phyloP scores from a whole-genome alignment of 805 yeast species.

The Myxozyma nipponensis region DNA sequence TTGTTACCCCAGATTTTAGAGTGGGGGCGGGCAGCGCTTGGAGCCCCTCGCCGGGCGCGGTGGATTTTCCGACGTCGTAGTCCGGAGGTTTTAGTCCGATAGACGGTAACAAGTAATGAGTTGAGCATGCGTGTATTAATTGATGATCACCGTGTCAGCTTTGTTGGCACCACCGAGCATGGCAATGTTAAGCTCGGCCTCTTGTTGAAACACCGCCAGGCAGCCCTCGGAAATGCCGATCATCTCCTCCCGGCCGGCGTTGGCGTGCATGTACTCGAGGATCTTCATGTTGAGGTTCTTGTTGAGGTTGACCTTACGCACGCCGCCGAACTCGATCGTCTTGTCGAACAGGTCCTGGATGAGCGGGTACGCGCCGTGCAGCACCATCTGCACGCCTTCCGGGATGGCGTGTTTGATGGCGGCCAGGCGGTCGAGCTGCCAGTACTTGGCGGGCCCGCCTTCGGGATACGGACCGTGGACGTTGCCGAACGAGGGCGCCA shows the following conservation, averaged over 20 bases:
- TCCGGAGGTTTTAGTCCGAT: too few species aligned
- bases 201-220: slow-evolving; percentile 30
- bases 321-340: slow-evolving; percentile 35
- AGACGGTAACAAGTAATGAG: too few species aligned
- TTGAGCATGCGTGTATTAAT: too few species aligned
- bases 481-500: slow-evolving; percentile 42
- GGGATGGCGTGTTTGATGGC: slow-evolving; percentile 26
- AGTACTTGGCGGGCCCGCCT: slow-evolving; percentile 37
- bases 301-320: slow-evolving; percentile 39
- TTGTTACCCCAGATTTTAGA: too few species aligned
- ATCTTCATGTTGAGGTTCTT: slow-evolving; percentile 35
- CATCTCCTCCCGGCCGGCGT: slow-evolving; percentile 28
- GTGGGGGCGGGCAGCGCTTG: too few species aligned
- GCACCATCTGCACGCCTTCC: slow-evolving; percentile 33
- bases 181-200: slow-evolving; percentile 36
- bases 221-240: slow-evolving; percentile 35
- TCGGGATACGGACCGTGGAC: slow-evolving; percentile 41
- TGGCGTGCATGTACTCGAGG: slow-evolving; percentile 31
- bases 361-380: slow-evolving; percentile 40
- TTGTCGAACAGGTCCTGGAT: slow-evolving; percentile 33
- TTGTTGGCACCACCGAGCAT: slow-evolving; percentile 34
- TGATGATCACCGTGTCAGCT: slow-evolving; percentile 23
- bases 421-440: slow-evolving; percentile 32
- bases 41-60: too few species aligned
- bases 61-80: too few species aligned